Evolutionary conservation across 768 basidiomycete species (phyloP), one percentile per base, ranked within the genome.

Genomic region (Leccinum pellstonianum): DNA sequence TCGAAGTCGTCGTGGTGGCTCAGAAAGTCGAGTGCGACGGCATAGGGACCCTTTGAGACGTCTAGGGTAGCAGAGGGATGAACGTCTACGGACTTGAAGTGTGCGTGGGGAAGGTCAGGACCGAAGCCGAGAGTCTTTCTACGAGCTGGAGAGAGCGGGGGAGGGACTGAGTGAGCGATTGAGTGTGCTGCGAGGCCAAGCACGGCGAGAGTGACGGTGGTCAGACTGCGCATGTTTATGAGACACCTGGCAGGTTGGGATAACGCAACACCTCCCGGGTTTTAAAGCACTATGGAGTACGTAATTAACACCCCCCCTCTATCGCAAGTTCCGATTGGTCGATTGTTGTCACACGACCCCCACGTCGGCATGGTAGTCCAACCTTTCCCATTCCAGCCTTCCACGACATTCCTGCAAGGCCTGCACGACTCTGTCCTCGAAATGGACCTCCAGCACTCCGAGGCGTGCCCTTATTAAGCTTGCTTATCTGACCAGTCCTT

Each of bases 91-190:
- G 85, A 76, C 57, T 77, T 73, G 76, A 87, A 92, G 51, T 82
- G 82, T 6, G 88, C 87, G 66, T 93, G 88, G 4, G 86, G 84
- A 62, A 87, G 87, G 17, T 80, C 76, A 5, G 94, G 93, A 1
- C 95, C 95, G 70, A 96, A 97, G 25, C 88, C 87, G 57, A 98
- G 82, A 0, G 95, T 84, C 88, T 97, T 97, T 68, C 95, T 86
- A 55, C 75, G 76, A 12, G 35, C 0, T 17, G 65, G 58, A 1
- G 57, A 38, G 56, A 56, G 19, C 0, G 63, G 67, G 0, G 65
- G 64, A 9, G 71, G 73, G 0, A 52, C 3, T 0, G 74, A 66
- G 65, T 83, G 83, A 12, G 81, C 83, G 61, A 82, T 76, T 54
- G 81, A 79, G 62, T 76, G 75, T 67, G 84, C 83, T 46, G 86